Base-by-base conservation (phyloP, 345 rosid genomes). In the Citrus mangshanensis region DNA sequence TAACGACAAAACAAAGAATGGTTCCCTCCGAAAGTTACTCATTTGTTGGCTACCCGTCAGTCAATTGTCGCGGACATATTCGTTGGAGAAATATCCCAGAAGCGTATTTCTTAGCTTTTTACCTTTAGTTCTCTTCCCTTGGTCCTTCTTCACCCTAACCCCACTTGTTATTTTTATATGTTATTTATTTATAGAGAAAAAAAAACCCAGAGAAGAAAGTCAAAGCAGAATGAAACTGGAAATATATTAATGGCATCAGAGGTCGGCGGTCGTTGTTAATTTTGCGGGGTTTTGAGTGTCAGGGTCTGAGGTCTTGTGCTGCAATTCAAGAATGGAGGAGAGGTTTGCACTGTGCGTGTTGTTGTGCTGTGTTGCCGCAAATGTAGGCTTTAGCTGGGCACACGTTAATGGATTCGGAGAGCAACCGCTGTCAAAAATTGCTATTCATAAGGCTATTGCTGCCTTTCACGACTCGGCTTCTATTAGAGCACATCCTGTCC, bases 351-450 rank as follows among this genome's bases (percentile, higher is more conserved):
- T 69, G 7, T 27, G 14, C 21, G n/a, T 69, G 25, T 63, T 69
- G 32, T 13, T 78, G 42, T 14, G 62, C 84, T 46, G 81, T 82
- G 75, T 68, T 83, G 68, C n/a, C 46, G 69, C 46, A 27, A 61
- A 24, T 64, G 49, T 80, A 28, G 68, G 72, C 80, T 75, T 49
- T 14, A 79, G 71, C 58, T 69, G 73, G 59, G 82, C 84, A 68
- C 79, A 84, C 35, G 25, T 74, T 69, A 69, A 83, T 79, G 94
- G 80, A 34, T 58, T 75, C 1, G 89, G 84, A 30, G 91, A 89
- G 1, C 98, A 95, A 37, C 90, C 98, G 3, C 89, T 92, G 3
- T 86, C 98, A 68, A 78, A 80, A 61, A 95, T 95, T 24, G 90
- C 84, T 24, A 85, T 93, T 54, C 85, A 89, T 68, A 80, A 82